A percentile compares a stretch with the other conserved stretches of the same genome.
phyloP scores from a whole-genome alignment of 768 basidiomycete species.

The Collybiopsis luxurians region DNA sequence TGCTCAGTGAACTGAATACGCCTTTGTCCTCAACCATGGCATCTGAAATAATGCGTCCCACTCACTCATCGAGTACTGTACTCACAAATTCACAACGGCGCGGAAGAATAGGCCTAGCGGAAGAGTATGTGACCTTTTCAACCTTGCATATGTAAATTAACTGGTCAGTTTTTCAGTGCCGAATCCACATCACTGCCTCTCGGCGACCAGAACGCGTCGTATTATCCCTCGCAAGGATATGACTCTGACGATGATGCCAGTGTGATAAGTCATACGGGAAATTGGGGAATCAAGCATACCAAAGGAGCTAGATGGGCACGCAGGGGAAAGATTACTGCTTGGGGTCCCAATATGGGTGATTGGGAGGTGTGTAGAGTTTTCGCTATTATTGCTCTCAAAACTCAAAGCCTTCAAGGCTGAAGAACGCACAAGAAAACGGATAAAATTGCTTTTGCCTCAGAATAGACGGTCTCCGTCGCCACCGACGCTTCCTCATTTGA shows the following conservation, averaged over 20 bases:
- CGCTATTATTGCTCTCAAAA: constrained; percentile 5
- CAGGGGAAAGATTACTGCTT: constrained; percentile 75
- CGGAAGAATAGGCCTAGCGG: neutral
- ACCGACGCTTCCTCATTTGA: constrained; percentile 70
- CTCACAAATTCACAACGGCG: neutral
- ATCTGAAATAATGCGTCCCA: neutral
- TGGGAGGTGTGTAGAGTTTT: constrained; percentile 63
- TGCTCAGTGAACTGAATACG: no score
- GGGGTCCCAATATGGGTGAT: constrained; percentile 83
- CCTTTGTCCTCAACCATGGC: neutral
- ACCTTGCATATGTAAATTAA: neutral
- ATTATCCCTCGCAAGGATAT: constrained; percentile 78
- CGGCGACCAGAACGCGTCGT: constrained; percentile 78
- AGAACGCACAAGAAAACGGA: constrained; percentile 78
- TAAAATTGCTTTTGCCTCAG: constrained; percentile 63
- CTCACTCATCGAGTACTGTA: neutral
- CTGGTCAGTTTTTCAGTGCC: constrained; percentile 12
- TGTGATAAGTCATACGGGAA: constrained; percentile 54
- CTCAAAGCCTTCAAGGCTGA: constrained; percentile 52
- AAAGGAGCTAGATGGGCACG: constrained; percentile 82
- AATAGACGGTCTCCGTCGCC: constrained; percentile 69
- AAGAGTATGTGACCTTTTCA: neutral
- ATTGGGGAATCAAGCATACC: constrained; percentile 81
- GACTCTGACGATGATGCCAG: constrained; percentile 54
- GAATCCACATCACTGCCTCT: constrained; percentile 44